These are phyloP conservation scores for bread wheat (Triticum aestivum) DNA, from an alignment of 176 grass and related monocot genomes.

Conservation along the genomic window DNA sequence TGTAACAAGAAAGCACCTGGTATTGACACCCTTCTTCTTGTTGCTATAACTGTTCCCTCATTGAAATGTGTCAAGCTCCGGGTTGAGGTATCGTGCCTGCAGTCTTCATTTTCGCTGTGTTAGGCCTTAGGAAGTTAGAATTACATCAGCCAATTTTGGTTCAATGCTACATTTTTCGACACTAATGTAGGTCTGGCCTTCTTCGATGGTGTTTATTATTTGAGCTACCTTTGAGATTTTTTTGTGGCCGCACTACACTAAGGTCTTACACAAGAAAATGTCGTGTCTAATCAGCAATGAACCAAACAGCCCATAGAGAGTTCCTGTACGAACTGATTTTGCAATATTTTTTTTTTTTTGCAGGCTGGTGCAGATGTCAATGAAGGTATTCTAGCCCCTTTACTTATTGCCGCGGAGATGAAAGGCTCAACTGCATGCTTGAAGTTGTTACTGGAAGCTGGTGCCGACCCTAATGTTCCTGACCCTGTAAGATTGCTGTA, in stretches of 20 bases:
- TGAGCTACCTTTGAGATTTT: neutral
- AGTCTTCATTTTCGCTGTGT: neutral
- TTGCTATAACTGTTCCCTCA: slow-evolving; percentile 22
- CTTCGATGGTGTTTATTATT: neutral
- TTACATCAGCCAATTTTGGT: neutral
- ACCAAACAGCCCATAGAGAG: neutral
- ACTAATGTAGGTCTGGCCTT: neutral
- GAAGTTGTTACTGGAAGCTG: neutral
- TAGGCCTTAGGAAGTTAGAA: neutral
- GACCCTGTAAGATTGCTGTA: slow-evolving; percentile 13
- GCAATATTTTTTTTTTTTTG: neutral
- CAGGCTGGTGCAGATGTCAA: slow-evolving; percentile 35
- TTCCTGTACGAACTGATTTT: neutral
- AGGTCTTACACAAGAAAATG: neutral
- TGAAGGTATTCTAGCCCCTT: neutral
- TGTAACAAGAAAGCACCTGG: slow-evolving; percentile 20
- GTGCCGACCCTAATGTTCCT: neutral
- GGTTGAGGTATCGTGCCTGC: slow-evolving; percentile 28
- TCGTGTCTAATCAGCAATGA: neutral
- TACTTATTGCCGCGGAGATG: neutral
- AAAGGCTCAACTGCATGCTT: slow-evolving; percentile 14
- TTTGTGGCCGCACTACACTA: neutral
- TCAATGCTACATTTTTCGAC: neutral
- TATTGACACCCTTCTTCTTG: slow-evolving; percentile 9
- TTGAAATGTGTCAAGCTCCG: slow-evolving; percentile 34